These are phyloP conservation scores for Coemansia sp. DNA, from an alignment of 192 early-diverging fungal genomes.

Conservation along the genomic window DNA sequence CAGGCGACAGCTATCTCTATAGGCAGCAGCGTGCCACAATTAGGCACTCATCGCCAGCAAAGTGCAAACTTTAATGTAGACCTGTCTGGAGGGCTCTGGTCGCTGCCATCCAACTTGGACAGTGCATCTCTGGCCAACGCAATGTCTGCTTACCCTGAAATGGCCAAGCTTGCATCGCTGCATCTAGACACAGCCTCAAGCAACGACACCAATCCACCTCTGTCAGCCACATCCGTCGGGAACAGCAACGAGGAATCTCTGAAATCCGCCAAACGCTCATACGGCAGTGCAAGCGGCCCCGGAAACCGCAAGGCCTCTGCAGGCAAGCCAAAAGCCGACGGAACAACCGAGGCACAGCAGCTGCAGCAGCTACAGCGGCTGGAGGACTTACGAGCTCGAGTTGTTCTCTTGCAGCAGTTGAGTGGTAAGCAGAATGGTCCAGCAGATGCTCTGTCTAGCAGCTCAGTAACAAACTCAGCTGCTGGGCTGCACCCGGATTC, in stretches of 20 bases:
- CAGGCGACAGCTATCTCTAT: no score
- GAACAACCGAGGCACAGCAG: constrained; percentile 14
- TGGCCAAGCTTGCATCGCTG: neutral
- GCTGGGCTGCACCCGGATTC: neutral
- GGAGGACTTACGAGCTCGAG: constrained; percentile 43
- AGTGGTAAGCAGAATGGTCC: constrained; percentile 11
- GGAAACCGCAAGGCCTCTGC: neutral
- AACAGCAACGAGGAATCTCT: no score
- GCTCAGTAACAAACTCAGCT: neutral
- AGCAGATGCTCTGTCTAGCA: neutral
- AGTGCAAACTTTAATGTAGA: constrained; percentile 4
- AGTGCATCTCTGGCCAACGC: neutral
- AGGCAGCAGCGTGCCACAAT: no score
- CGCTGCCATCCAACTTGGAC: neutral
- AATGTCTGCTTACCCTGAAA: constrained; percentile 1
- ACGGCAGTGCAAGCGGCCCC: neutral
- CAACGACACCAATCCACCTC: neutral
- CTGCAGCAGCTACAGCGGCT: constrained; percentile 43
- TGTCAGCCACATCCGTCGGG: neutral
- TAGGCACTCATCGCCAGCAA: no score
- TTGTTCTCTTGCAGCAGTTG: constrained; percentile 43
- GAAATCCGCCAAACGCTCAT: constrained; percentile 9
- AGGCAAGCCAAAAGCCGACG: neutral
- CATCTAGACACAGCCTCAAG: neutral
- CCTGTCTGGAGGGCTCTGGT: constrained; percentile 9